phyloP scores from a whole-genome alignment of 2,329 filamentous ascomycete species.

The Stachybotrys chartarum region DNA sequence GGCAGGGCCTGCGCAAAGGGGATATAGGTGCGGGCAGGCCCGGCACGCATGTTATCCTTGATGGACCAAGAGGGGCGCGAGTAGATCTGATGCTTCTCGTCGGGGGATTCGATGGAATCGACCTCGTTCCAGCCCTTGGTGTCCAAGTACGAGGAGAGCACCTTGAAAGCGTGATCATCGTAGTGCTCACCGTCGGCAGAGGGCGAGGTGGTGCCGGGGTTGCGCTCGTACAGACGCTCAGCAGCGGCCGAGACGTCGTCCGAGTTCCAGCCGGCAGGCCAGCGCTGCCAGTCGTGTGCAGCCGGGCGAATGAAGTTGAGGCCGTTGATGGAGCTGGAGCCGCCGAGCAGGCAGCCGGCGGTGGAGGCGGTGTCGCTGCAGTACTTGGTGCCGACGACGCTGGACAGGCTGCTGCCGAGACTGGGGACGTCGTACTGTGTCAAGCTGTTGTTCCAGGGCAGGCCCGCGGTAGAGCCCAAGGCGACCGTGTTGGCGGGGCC shows the following conservation, averaged over 20 bases:
- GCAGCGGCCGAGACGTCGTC: conserved; percentile 12
- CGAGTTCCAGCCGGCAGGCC: conserved; percentile 15
- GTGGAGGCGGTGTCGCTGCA: conserved; percentile 17
- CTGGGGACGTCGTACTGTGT: conserved; percentile 16
- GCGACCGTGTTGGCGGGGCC: conserved; percentile 17
- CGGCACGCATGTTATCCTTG: conserved; percentile 56
- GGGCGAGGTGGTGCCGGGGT: conserved; percentile 56
- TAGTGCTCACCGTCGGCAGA: conserved; percentile 62
- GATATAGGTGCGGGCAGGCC: conserved; percentile 65
- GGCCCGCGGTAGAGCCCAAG: conserved; percentile 9
- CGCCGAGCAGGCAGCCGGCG: conserved; percentile 15
- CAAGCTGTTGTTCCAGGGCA: conserved; percentile 14
- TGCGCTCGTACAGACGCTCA: conserved; percentile 15
- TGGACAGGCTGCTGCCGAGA: conserved; percentile 15
- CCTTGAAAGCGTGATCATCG: conserved; percentile 55
- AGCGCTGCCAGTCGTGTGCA: conserved; percentile 15
- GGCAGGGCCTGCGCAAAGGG: conserved; percentile 48
- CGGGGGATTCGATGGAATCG: conserved; percentile 54
- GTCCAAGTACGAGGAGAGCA: conserved; percentile 50
- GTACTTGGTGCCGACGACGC: conserved; percentile 14
- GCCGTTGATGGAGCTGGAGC: conserved; percentile 18
- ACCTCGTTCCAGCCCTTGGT: conserved; percentile 57
- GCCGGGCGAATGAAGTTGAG: conserved; percentile 18
- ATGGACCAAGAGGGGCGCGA: conserved; percentile 64
- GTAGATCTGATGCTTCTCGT: conserved; percentile 59